Base-by-base conservation (phyloP, 129 eudicot species). In the Flaveria ramosissima region DNA sequence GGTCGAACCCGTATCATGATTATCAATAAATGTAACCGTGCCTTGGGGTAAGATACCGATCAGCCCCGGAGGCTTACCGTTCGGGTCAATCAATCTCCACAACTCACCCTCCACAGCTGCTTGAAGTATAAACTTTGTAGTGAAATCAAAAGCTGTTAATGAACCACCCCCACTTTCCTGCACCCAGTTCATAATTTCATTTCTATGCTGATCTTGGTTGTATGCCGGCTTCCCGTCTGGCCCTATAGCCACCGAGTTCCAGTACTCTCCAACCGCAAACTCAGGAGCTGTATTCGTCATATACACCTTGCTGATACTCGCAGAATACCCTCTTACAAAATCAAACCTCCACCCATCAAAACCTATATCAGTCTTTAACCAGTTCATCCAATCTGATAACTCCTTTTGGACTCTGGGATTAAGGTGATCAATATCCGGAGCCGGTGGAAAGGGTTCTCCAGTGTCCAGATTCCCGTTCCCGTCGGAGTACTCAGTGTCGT, bases 271-370 rank as follows among this genome's bases (percentile, higher is more conserved):
- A 0, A 89, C 96, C 1, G 91, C 89, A 52, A 92, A 89, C 4
- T 81, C 84, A 1, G 96, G 93, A 7, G 75, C 68, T 1, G 89
- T 87, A 19, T 84, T 82, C 3, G 47, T 80, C 96, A 92, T 87
- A 66, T 89, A 89, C n/a, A 87, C 50, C 64, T 86, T 89, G 20
- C 79, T 83, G 57, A 92, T 83, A 71, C 72, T 78, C 0, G 91
- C 83, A 32, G 97, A 24, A 60, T 89, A 88, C 15, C 96, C 97
- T 50, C 55, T 81, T 19, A 82, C 93, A 45, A 72, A 89, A 78
- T 89, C 96, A 66, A 92, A 84, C 48, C 93, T 68, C 92, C 92
- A 92, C 8, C 97, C 97, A 14, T 76, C 84, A 81, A 89, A 92
- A 6, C 97, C 96, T 7, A 89, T 83, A 5, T 89, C 89, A 9